Conservation (phyloP, 2,329 filamentous ascomycete species). For the Xylaria sp. region DNA sequence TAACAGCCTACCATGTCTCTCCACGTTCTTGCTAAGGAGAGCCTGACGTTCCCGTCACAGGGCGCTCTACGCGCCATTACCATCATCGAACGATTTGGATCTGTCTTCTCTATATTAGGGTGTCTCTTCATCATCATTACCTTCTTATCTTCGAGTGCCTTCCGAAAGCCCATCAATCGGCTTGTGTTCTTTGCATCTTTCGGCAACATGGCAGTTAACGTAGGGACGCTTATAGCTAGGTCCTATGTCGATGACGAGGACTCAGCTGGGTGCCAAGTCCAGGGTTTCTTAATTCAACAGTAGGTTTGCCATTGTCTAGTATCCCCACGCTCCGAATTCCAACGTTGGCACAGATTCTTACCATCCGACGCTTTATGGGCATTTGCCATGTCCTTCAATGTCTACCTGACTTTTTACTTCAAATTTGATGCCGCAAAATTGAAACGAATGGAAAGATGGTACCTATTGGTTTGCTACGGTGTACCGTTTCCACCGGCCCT, state of each 20-base stretch:
- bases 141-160: constrained; percentile 69
- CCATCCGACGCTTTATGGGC: constrained; percentile 79
- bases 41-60: background rate
- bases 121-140: constrained; percentile 74
- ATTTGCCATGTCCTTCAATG: constrained; percentile 82
- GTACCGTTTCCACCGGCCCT: constrained; percentile 73
- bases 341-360: constrained; percentile 67
- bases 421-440: constrained; percentile 71
- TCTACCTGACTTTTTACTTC: constrained; percentile 80
- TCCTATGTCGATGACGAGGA: constrained; percentile 57
- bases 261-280: constrained; percentile 69
- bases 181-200: constrained; percentile 84
- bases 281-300: constrained; percentile 84
- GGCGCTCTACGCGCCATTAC: constrained; percentile 57
- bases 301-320: constrained; percentile 48
- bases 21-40: background rate
- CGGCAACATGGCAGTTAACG: constrained; percentile 79
- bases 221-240: constrained; percentile 75
- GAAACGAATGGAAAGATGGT: constrained; percentile 72
- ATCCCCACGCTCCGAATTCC: constrained; percentile 4
- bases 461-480: constrained; percentile 74
- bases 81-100: constrained; percentile 70
- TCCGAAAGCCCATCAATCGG: constrained; percentile 87
- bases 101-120: constrained; percentile 72
- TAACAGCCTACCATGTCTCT: background rate